Evolutionary conservation across 2,329 filamentous ascomycete genomes (phyloP), one percentile per base, ranked within the genome.

Genomic region (Chalara sp.): DNA sequence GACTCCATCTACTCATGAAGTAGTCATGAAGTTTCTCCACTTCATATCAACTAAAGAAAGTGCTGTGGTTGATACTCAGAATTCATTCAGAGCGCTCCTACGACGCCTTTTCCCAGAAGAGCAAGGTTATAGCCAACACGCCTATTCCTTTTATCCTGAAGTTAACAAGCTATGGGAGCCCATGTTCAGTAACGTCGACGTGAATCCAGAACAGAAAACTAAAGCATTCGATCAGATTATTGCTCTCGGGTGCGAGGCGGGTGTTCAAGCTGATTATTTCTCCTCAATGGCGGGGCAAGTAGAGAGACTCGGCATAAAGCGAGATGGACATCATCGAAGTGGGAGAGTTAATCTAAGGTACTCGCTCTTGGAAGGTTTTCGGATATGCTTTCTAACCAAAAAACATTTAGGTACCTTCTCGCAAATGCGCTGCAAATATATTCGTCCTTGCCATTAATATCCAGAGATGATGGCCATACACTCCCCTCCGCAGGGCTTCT

Each of bases 261-360:
- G 72, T 2, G 79, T 83, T 1, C 71, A 71, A 32, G 74, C 70
- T 53, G 71, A 73, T 1, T 77, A 79, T 46, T 66, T 74, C 5
- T 66, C 70, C 2, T 66, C 70, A 5, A 69, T 84, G 6, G 72
- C 70, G 3, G 70, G 72, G 1, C 74, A 75, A 49, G 62, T 85
- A 8, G 80, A 83, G 57, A 75, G 72, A 49, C 65, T 83, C 4
- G 80, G 79, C 0, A 70, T 65, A 6, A 77, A 77, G 52, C 65
- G 71, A 0, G 73, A 68, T 45, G 76, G 77, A 1, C 60, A 71
- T 7, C 76, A 71, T 13, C 73, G 76, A 39, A 80, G 75, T 52
- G 79, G 77, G 12, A 73, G 75, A 37, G 62, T 84, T n/a, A 78
- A 84, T 59, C 68, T 84, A 32, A 73, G 78, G 78, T 82, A 68